Percentiles rank a stretch among this genome's conserved stretches.
These are phyloP conservation scores for Daedaleopsis sinensis DNA, from an alignment of 768 basidiomycete species.

Conservation along the genomic window DNA sequence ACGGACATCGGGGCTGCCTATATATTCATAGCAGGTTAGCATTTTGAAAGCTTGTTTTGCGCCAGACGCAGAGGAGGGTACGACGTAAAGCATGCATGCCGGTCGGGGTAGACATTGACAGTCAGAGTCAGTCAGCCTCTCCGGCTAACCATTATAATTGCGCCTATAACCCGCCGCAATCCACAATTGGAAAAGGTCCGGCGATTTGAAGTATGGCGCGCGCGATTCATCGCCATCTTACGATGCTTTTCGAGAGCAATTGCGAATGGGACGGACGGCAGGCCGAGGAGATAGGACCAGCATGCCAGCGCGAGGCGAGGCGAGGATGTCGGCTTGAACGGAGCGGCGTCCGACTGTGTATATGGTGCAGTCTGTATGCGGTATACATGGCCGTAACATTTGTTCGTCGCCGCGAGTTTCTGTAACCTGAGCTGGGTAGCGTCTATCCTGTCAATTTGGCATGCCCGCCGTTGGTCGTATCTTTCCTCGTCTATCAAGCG, in stretches of 20 bases:
- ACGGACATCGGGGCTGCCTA: background rate
- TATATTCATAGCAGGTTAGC: conserved; percentile 2
- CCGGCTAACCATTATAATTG: conserved; percentile 16
- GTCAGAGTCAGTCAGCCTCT: conserved; percentile 8
- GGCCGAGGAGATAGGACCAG: background rate
- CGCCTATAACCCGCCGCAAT: conserved; percentile 8
- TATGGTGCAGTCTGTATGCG: background rate
- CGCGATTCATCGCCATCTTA: background rate
- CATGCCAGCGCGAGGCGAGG: background rate
- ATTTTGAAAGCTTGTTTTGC: background rate
- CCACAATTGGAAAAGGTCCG: background rate
- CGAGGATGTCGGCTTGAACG: background rate
- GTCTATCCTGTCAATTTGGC: background rate
- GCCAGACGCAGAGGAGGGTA: conserved; percentile 6
- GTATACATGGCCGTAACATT: background rate
- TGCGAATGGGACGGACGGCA: background rate
- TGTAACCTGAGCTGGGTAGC: background rate
- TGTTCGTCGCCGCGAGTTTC: background rate
- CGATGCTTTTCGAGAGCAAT: background rate
- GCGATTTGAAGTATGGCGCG: background rate
- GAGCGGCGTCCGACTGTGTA: background rate
- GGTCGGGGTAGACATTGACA: background rate
- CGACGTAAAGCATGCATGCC: conserved; percentile 4
- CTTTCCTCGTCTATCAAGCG: too few species aligned
- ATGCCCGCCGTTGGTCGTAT: too few species aligned